Conservation (phyloP, 1,284 basidiomycete genomes). For the Pseudozyma pruni region DNA sequence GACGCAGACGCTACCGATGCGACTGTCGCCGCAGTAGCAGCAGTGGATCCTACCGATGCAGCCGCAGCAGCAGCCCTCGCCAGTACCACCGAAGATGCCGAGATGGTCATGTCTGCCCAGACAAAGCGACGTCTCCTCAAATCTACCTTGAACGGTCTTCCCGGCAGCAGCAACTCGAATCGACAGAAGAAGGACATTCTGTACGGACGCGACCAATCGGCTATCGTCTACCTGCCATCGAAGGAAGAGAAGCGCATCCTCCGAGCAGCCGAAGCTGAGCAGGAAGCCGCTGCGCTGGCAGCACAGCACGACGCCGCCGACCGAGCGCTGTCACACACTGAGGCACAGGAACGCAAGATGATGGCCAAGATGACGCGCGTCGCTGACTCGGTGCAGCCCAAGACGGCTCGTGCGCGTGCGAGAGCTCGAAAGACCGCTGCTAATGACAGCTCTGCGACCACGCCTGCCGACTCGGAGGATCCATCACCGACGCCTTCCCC, state of each 20-base stretch:
- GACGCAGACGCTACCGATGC: not conserved
- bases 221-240: constrained; percentile 31
- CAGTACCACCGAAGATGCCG: constrained; percentile 1
- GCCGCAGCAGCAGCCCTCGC: constrained; percentile 4
- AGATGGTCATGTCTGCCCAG: constrained; percentile 21
- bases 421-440: constrained; percentile 13
- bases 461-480: not conserved
- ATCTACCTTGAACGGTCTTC: constrained; percentile 16
- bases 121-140: constrained; percentile 35
- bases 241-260: constrained; percentile 41
- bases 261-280: constrained; percentile 31
- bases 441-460: not conserved
- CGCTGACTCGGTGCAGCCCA: constrained; percentile 39
- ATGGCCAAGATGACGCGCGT: constrained; percentile 50
- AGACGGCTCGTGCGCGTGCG: constrained; percentile 37
- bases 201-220: constrained; percentile 25
- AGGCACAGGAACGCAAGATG: constrained; percentile 25
- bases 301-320: constrained; percentile 18
- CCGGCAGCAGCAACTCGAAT: not conserved
- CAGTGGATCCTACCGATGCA: constrained; percentile 17
- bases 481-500: constrained; percentile 19
- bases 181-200: constrained; percentile 26
- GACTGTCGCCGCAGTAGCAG: constrained; percentile 3
- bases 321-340: constrained; percentile 13
- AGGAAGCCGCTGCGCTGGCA: constrained; percentile 5